phyloP scores from a whole-genome alignment of 352 stramenopile genomes.

The Phytopythium cucurbitacearum region DNA sequence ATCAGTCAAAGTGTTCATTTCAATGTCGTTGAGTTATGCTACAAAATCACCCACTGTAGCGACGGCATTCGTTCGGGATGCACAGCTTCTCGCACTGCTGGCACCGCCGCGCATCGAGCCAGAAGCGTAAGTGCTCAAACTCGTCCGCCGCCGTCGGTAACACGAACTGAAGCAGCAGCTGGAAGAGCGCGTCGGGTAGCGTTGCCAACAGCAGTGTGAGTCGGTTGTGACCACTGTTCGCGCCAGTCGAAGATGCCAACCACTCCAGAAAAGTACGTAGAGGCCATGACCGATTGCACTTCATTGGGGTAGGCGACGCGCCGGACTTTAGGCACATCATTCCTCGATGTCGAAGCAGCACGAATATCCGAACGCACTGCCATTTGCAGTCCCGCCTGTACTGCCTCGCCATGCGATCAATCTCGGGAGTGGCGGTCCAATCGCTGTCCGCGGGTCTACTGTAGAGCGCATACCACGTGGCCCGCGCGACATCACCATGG shows the following conservation, averaged over 20 bases:
- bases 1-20: too few species aligned
- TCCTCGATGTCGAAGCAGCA: conserved; percentile 14
- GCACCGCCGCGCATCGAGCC: conserved; percentile 6
- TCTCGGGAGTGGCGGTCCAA: not conserved
- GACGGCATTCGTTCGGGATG: conserved; percentile 4
- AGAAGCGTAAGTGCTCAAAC: conserved; percentile 1
- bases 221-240: too few species aligned
- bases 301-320: too few species aligned
- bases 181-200: conserved; percentile 2
- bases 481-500: conserved; percentile 6
- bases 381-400: conserved; percentile 18
- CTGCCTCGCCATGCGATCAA: conserved; percentile 8
- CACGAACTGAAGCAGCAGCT: conserved; percentile 1
- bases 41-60: too few species aligned
- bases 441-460: not conserved
- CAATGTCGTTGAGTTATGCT: too few species aligned
- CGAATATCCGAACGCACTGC: conserved; percentile 9
- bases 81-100: conserved; percentile 1
- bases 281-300: too few species aligned
- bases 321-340: too few species aligned
- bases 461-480: conserved; percentile 17
- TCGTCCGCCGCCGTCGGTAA: not conserved
- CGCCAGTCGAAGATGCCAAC: not conserved
- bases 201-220: not conserved
- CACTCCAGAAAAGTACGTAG: not conserved